Evolutionary conservation across 1,284 basidiomycete species (phyloP).

Genomic region (Boletellus deceptivus): DNA sequence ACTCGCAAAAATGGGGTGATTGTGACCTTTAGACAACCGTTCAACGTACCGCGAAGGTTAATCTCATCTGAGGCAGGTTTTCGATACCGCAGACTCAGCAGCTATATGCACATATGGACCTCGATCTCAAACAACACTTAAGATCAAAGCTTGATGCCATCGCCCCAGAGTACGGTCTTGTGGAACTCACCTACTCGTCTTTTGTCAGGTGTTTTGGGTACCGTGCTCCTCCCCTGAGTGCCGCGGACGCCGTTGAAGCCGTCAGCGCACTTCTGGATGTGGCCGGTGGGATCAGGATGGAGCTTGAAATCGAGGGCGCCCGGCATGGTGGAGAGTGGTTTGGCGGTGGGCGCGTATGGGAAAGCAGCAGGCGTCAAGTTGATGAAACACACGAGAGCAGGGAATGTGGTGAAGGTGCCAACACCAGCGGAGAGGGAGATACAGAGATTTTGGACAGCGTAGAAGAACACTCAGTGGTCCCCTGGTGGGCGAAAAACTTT

Average conservation of each 20-base stretch:
- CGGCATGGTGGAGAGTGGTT: constrained; percentile 91
- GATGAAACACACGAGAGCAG: constrained; percentile 45
- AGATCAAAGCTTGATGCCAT: constrained; percentile 84
- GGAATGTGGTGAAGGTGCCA: constrained; percentile 31
- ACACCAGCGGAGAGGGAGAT: constrained; percentile 26
- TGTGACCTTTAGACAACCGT: constrained; percentile 12
- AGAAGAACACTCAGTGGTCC: constrained; percentile 47
- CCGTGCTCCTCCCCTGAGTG: constrained; percentile 81
- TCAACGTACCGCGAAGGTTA: constrained; percentile 7
- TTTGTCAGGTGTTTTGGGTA: constrained; percentile 93
- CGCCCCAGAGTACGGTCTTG: constrained; percentile 95
- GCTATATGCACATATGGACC: constrained; percentile 93
- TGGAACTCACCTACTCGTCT: constrained; percentile 91
- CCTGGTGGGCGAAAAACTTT: constrained; percentile 89
- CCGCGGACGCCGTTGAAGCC: constrained; percentile 92
- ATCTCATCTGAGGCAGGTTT: constrained; percentile 53
- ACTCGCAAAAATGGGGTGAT: constrained; percentile 98
- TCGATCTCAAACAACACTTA: constrained; percentile 85
- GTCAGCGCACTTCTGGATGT: constrained; percentile 87
- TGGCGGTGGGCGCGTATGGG: constrained; percentile 68
- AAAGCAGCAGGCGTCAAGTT: constrained; percentile 39
- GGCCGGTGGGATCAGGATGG: constrained; percentile 85
- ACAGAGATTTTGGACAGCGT: constrained; percentile 39
- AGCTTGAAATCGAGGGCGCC: constrained; percentile 83
- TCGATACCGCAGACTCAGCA: constrained; percentile 94